Base-by-base conservation (phyloP, 2,329 filamentous ascomycete species). In the Neurospora sp. region DNA sequence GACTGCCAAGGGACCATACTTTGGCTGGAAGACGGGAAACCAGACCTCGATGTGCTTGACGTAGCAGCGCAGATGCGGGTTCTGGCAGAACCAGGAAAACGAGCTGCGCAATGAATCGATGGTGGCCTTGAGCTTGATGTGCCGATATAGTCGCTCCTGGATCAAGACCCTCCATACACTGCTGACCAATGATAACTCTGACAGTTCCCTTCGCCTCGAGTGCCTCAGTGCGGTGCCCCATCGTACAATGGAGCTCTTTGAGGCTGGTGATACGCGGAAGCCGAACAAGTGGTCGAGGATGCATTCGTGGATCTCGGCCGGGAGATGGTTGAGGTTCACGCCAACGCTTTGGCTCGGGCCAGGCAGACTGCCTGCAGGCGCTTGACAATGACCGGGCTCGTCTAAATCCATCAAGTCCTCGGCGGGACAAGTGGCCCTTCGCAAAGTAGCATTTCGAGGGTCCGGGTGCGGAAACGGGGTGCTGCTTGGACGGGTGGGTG, bases 21-120 rank as follows among this genome's bases (percentile, higher is more conserved):
- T 85, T 23, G 86, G 87, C 73, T 89, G 85, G 74, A 91, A 93
- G 52, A 92, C 90, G 3, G 91, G 91, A 72, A 93, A 91, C 90
- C 91, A 93, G 57, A 92, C 84, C 79, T 93, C 91, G 71, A 92
- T 85, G 75, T 93, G 91, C 73, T 88, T 89, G 71, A 93, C 87
- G 74, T 92, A 88, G 8, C 80, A 74, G 23, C 86, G 84, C 6
- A 93, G 84, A 75, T 91, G 86, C 37, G 84, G 81, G 71, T 88
- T 84, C 10, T 79, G 73, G 17, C 80, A 78, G 73, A 93, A 91
- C 82, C 90, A 92, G 40, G 80, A 73, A 72, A 86, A 82, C 6
- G 89, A 87, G 66, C 88, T 83, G 57, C 85, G 80, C 52, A 92
- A 80, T 17, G 86, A 89, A n/a, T 86, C 83, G 43, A 86, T 81